Evolutionary conservation across 2,329 filamentous ascomycete species (phyloP).

Genomic region (Pyrenophora graminea): DNA sequence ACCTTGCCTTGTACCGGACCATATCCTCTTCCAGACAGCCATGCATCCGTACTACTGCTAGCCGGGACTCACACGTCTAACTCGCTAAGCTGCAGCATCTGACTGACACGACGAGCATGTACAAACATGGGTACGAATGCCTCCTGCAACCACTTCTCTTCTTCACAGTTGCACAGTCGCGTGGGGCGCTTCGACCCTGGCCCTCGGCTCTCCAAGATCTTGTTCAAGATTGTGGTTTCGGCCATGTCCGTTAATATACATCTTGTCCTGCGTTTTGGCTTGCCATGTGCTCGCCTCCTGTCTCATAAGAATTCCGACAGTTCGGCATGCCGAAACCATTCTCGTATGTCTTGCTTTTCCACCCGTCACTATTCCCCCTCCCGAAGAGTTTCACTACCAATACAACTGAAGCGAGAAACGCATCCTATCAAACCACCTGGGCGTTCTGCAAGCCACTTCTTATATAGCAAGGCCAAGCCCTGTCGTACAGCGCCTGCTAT

Average conservation of each 20-base stretch:
- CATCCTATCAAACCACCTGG: neutral
- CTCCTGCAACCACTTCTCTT: conserved; percentile 12
- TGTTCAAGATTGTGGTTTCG: neutral
- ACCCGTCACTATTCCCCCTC: neutral
- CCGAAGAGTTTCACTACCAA: neutral
- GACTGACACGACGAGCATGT: conserved; percentile 4
- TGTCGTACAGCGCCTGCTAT: conserved; percentile 9
- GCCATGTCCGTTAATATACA: conserved; percentile 6
- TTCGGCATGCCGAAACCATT: conserved; percentile 3
- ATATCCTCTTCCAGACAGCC: conserved; percentile 13
- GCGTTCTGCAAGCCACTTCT: neutral
- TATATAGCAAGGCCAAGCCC: neutral
- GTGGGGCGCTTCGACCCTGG: conserved; percentile 3
- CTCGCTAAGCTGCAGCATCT: conserved; percentile 20
- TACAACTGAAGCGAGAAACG: neutral
- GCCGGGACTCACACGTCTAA: conserved; percentile 8
- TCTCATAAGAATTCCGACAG: neutral
- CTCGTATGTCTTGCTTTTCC: conserved; percentile 2
- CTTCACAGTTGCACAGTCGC: conserved; percentile 10
- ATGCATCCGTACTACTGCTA: conserved; percentile 17
- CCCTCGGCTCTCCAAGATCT: conserved; percentile 9
- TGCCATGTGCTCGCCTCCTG: neutral
- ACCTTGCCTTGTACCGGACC: conserved; percentile 1
- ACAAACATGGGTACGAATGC: neutral
- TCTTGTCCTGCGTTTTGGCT: conserved; percentile 3